Conservation (phyloP, 352 stramenopile species). For the Pythium aphanidermatum region DNA sequence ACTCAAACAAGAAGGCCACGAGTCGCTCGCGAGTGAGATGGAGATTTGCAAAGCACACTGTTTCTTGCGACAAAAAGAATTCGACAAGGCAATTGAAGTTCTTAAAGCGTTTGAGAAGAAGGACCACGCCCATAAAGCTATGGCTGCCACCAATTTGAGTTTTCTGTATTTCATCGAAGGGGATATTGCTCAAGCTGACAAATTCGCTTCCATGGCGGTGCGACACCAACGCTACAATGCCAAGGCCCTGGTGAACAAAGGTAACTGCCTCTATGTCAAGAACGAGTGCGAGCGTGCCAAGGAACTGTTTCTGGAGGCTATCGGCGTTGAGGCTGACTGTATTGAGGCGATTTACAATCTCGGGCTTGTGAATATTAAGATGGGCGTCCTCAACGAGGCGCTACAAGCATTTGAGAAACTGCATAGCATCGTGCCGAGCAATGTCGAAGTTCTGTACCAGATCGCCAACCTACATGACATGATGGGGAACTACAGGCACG, state of each 20-base stretch:
- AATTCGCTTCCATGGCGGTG: slow-evolving; percentile 90
- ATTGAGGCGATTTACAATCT: slow-evolving; percentile 97
- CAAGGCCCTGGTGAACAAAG: slow-evolving; percentile 97
- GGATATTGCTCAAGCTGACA: slow-evolving; percentile 86
- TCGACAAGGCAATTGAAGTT: slow-evolving; percentile 91
- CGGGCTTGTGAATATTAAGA: slow-evolving; percentile 86
- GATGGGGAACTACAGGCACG: slow-evolving; percentile 81
- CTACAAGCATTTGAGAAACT: slow-evolving; percentile 96
- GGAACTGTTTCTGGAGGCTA: slow-evolving; percentile 94
- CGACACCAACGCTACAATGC: slow-evolving; percentile 94
- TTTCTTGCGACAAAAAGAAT: slow-evolving; percentile 91
- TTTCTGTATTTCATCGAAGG: slow-evolving; percentile 97
- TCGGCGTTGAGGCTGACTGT: slow-evolving; percentile 92
- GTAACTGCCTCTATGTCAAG: slow-evolving; percentile 93
- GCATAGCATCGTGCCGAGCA: slow-evolving; percentile 92
- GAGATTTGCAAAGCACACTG: slow-evolving; percentile 84
- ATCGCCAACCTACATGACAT: slow-evolving; percentile 94
- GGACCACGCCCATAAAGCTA: slow-evolving; percentile 88
- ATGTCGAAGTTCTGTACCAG: slow-evolving; percentile 92
- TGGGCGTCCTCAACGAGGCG: slow-evolving; percentile 86
- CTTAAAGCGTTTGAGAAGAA: slow-evolving; percentile 97
- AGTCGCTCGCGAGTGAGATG: slow-evolving; percentile 90
- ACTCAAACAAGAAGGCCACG: slow-evolving; percentile 87
- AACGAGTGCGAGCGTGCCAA: slow-evolving; percentile 92
- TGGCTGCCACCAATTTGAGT: slow-evolving; percentile 93